phyloP scores from a whole-genome alignment of 345 rosid genomes.

The Aethionema arabicum region DNA sequence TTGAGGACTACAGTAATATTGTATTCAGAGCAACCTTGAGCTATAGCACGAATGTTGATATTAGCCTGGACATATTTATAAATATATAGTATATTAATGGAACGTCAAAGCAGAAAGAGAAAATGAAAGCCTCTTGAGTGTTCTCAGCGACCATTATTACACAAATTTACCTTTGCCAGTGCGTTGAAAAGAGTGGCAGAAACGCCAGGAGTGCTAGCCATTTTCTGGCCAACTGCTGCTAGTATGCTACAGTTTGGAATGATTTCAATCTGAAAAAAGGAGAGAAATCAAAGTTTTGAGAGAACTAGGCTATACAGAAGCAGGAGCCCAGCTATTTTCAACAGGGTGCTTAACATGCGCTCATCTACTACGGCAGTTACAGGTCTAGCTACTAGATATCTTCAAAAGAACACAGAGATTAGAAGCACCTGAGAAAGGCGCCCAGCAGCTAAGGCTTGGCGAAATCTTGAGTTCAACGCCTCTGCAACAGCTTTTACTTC shows the following conservation, averaged over 20 bases:
- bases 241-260: constrained; percentile 90
- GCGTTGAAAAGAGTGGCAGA: constrained; percentile 89
- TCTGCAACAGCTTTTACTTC: constrained; percentile 92
- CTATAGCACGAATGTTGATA: constrained; percentile 89
- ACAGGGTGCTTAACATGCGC: background rate
- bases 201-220: constrained; percentile 98
- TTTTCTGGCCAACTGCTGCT: constrained; percentile 97
- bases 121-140: background rate
- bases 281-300: background rate
- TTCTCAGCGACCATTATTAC: background rate
- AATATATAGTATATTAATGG: constrained; percentile 14
- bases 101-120: constrained; percentile 15
- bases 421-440: constrained; percentile 83
- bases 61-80: constrained; percentile 61
- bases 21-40: constrained; percentile 99
- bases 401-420: constrained; percentile 1
- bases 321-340: background rate
- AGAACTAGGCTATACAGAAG: constrained; percentile 9
- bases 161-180: constrained; percentile 71
- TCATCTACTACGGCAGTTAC: background rate
- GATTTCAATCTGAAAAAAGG: constrained; percentile 61
- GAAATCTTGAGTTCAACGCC: constrained; percentile 77
- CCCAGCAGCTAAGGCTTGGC: constrained; percentile 86
- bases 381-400: background rate
- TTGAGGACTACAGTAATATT: constrained; percentile 81